Evolutionary conservation across 495 filamentous ascomycete species (phyloP), one percentile per base, ranked within the genome.

Genomic region (Thermothielavioides terrestris): DNA sequence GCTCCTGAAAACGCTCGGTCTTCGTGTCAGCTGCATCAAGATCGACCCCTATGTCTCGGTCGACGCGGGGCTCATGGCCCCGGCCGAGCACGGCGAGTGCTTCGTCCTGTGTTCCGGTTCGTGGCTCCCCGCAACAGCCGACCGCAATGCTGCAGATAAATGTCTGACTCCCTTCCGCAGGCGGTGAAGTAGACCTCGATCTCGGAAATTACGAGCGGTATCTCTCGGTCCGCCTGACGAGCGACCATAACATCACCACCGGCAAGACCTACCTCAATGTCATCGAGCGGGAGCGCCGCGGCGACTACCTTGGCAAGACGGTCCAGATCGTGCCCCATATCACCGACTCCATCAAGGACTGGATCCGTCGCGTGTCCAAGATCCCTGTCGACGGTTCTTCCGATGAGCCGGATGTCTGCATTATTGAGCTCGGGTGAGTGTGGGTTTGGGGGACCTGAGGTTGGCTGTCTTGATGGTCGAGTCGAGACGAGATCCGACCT

Each of bases 301-400:
- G 91, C 22, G 80, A 88, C 61, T 98, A 97, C 57, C 79, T 96
- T 7, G 92, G 92, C 47, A 82, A 83, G 58, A 98, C 92, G 0
- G 91, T 95, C 17, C 91, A 95, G 65, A 84, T 95, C 7, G 90
- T 96, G 15, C 91, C 90, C 2, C 91, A 97, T 64, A 68, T 96
- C 36, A 94, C 88, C 17, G 79, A 94, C 57, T 86, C 82, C 3
- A 91, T 97, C 52, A 85, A 95, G 66, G 84, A 94, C 34, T 94
- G 89, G 86, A 89, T 96, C 53, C 79, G 88, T 69, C 77, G 86
- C 10, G 92, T 97, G 18, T 86, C 92, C 15, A 79, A 71, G 56
- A 82, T 91, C 45, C 87, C 89, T 5, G 89, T 94, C 5, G 92
- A 98, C 58, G 88, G 92, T 47, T 86, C 86, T 3, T 75, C 78